Evolutionary conservation across 495 filamentous ascomycete species (phyloP), one percentile per base, ranked within the genome.

Genomic region (Lophium mytilinum): DNA sequence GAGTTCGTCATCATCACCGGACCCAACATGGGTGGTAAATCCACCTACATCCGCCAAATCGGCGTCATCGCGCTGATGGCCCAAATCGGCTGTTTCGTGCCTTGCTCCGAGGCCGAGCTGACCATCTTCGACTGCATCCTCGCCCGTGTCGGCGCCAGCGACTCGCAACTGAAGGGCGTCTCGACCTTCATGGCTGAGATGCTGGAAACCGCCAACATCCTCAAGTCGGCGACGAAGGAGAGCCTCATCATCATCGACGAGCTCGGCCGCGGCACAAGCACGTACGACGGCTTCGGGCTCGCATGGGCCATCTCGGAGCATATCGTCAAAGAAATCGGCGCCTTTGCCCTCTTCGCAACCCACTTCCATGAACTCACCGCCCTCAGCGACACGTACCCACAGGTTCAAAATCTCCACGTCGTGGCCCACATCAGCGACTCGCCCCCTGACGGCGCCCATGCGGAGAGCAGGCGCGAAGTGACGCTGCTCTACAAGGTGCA

Each of bases 171-270:
- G 37, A 99, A 99, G 72, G 93, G 93, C 37, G 94, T 99, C 8
- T 95, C 89, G 40, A 99, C 93, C 0, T 99, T 99, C 77, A 99
- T 99, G 94, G 94, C 94, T 0, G 93, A 99, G 75, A 99, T 99
- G 93, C 80, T 99, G 24, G 93, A 99, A 68, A 99, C 93, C 0
- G 89, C 93, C 55, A 96, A 96, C 66, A 99, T 99, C 59, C 86
- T 99, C 67, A 97, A 97, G 73, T 91, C 88, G 4, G 93, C 93
- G 3, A 97, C 93, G 1, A 84, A 84, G 8, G 93, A 97, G 65
- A 91, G 86, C 5, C 78, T 99, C 50, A 95, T 99, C 69, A 96
- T 99, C 72, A 95, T 97, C 64, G 94, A 99, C 72, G 93, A 99
- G 72, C 83, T 99, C n/a, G 93, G 93, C 30, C 87, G 93, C 55